A percentile compares a stretch with the other conserved stretches of the same genome.
These are phyloP conservation scores for Neocallimastix lanati DNA, from an alignment of 192 early-diverging fungal genomes.

Conservation along the genomic window DNA sequence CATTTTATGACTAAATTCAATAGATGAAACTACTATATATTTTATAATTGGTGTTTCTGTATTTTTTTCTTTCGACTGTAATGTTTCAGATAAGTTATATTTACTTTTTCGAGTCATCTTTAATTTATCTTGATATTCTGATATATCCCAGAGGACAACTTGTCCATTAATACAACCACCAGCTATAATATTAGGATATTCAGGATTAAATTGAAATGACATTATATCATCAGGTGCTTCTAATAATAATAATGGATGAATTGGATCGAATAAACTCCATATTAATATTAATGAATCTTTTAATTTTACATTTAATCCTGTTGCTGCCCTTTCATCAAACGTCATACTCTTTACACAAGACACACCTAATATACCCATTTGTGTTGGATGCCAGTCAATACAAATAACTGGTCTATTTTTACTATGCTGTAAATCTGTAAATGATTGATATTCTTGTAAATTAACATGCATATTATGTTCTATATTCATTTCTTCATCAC, in stretches of 20 bases:
- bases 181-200: conserved; percentile 29
- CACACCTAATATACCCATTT: conserved; percentile 27
- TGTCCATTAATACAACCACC: conserved; percentile 41
- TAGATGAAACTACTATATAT: conserved; percentile 27
- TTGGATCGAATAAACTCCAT: conserved; percentile 46
- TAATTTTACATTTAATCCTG: conserved; percentile 14
- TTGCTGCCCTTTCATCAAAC: conserved; percentile 31
- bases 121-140: conserved; percentile 33
- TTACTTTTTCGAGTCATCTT: conserved; percentile 19
- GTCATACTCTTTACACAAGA: conserved; percentile 26
- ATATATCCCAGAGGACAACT: conserved; percentile 40
- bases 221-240: conserved; percentile 40
- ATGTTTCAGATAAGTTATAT: neutral
- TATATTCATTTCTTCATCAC: conserved; percentile 33
- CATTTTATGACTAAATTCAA: conserved; percentile 27
- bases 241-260: conserved; percentile 39
- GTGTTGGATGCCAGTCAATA: conserved; percentile 39
- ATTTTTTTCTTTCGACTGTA: conserved; percentile 1
- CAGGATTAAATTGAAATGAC: conserved; percentile 34
- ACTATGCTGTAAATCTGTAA: conserved; percentile 39
- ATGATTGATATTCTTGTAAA: conserved; percentile 43
- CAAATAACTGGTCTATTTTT: conserved; percentile 40
- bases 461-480: conserved; percentile 34
- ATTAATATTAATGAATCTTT: conserved; percentile 29
- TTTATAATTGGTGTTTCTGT: conserved; percentile 14